phyloP scores from a whole-genome alignment of 2,329 filamentous ascomycete species.

The Fusarium dimerum region DNA sequence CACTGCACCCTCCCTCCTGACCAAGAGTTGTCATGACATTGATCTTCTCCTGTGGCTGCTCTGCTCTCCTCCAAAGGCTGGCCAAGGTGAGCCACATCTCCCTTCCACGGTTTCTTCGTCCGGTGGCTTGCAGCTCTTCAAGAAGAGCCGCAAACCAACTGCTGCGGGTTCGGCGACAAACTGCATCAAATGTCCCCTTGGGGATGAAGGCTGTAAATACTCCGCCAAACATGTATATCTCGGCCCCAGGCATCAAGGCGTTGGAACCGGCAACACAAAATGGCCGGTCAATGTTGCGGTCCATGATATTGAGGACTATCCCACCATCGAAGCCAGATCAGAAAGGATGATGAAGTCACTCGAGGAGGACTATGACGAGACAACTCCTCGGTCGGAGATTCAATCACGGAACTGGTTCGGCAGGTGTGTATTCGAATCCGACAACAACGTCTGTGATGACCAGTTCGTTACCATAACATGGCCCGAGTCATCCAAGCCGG shows the following conservation, averaged over 20 bases:
- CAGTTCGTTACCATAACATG: slow-evolving; percentile 87
- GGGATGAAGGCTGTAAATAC: slow-evolving; percentile 76
- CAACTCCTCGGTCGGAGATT: slow-evolving; percentile 48
- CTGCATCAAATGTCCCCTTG: slow-evolving; percentile 71
- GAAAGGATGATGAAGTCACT: slow-evolving; percentile 46
- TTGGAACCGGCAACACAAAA: slow-evolving; percentile 65
- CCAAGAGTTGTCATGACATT: slow-evolving; percentile 95
- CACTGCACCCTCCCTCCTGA: slow-evolving; percentile 80
- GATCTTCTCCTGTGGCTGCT: slow-evolving; percentile 92
- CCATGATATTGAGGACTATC: slow-evolving; percentile 84
- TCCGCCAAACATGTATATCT: slow-evolving; percentile 84
- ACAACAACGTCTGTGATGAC: slow-evolving; percentile 93
- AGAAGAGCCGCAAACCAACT: slow-evolving; percentile 71
- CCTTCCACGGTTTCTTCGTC: slow-evolving; percentile 75
- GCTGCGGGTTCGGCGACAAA: slow-evolving; percentile 79
- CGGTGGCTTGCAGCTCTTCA: slow-evolving; percentile 78
- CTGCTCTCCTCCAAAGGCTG: slow-evolving; percentile 63
- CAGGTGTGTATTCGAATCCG: slow-evolving; percentile 89
- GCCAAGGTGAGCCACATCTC: slow-evolving; percentile 61
- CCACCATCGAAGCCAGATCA: slow-evolving; percentile 42
- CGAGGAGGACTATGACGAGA: slow-evolving; percentile 54
- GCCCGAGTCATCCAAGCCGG: slow-evolving; percentile 67
- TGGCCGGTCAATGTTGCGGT: slow-evolving; percentile 93
- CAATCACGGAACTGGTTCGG: slow-evolving; percentile 75
- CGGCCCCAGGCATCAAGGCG: slow-evolving; percentile 58